Conservation (phyloP, 2,329 filamentous ascomycete species). For the Aquanectria penicillioides region DNA sequence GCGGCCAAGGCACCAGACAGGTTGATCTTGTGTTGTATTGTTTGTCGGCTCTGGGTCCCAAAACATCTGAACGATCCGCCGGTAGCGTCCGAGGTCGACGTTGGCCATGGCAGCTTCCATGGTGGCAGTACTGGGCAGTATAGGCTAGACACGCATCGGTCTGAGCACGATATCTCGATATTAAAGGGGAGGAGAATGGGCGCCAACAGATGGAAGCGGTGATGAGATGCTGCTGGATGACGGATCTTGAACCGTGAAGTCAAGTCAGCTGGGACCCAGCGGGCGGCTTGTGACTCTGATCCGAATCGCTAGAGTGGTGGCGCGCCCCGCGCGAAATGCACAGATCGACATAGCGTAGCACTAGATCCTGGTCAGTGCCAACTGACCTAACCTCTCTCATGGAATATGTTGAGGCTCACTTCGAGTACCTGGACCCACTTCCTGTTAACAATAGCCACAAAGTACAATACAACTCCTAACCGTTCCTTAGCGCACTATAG, state of each 20-base stretch:
- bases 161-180: not conserved
- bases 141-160: slow-evolving; percentile 28
- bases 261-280: slow-evolving; percentile 15
- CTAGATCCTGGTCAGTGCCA: no score
- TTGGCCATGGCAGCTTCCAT: slow-evolving; percentile 58
- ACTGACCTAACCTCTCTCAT: no score
- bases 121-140: slow-evolving; percentile 8
- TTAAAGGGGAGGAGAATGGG: not conserved
- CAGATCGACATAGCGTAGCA: not conserved
- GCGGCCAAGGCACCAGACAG: slow-evolving; percentile 84
- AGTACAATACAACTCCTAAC: no score
- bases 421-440: no score
- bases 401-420: no score
- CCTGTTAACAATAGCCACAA: no score
- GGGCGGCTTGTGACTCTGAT: slow-evolving; percentile 25
- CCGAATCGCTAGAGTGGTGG: slow-evolving; percentile 9
- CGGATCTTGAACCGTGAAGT: not conserved
- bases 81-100: slow-evolving; percentile 78
- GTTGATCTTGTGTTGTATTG: slow-evolving; percentile 71
- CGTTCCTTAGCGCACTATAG: no score
- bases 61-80: slow-evolving; percentile 88
- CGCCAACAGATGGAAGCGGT: not conserved
- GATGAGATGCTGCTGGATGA: not conserved
- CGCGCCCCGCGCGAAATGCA: slow-evolving; percentile 14
- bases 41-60: slow-evolving; percentile 92